Base-by-base conservation (phyloP, 805 yeast species). In the Maudiozyma saulgeensis region DNA sequence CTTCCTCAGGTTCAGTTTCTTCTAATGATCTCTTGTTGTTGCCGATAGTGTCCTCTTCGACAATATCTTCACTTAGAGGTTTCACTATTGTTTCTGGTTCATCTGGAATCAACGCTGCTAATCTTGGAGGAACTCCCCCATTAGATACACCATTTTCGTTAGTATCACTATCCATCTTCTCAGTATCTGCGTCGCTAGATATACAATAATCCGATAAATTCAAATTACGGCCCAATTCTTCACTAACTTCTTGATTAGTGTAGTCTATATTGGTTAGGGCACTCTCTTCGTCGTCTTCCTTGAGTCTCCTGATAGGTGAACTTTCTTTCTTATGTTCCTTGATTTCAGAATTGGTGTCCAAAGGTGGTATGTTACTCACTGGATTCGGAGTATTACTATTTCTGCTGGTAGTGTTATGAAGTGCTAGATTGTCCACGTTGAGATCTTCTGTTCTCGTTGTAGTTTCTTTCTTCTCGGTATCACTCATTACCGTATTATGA, bases 161-260 rank as follows among this genome's bases (percentile, higher is more conserved):
- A 26, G 44, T 56, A 51, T 68, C 62, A 53, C 68, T 61, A 42
- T 80, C 91, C 87, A 88, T 80, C 57, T 79, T 83, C 61, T 89
- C 96, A 0, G 97, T 89, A 63, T 89, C 97, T 16, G 93, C 96
- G 66, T 89, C 96, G 15, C 93, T 83, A 12, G 67, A 60, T 31
- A 64, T 53, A 47, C 59, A 62, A 47, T 57, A 58, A 42, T 61
- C 67, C 11, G 61, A 56, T 23, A 61, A 41, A 56, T 81, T 81
- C 50, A 78, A 72, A 48, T 79, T 84, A 13, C 46, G 41, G 44
- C 78, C 80, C 53, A 79, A 64, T 49, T 79, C 85, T 11, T 48
- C 53, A 16, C 25, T 48, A 15, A 19, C 45, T 26, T 47, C 52
- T 23, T 48, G 51, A 25, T 45, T 50, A 31, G 54, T 55, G n/a